Percentiles rank a stretch among this genome's conserved stretches.
phyloP scores from a whole-genome alignment of 371 early-diverging fungal genomes.

The Nosema muscidifuracis region DNA sequence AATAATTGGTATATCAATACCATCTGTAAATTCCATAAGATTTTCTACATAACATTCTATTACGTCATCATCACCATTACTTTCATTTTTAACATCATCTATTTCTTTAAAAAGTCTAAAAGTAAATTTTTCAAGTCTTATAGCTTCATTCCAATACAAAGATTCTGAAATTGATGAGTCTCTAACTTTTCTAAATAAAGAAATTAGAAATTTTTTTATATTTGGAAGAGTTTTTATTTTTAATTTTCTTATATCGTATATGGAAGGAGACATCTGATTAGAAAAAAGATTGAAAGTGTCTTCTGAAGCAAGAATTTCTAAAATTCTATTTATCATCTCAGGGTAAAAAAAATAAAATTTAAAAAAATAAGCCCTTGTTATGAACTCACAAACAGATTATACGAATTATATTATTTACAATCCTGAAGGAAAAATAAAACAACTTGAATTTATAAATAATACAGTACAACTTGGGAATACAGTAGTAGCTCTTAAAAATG shows the following conservation, averaged over 20 bases:
- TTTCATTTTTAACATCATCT: slow-evolving; percentile 25
- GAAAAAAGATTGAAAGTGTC: slow-evolving; percentile 44
- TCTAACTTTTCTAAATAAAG: slow-evolving; percentile 23
- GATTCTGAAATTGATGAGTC: slow-evolving; percentile 3
- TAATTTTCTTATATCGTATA: slow-evolving; percentile 17
- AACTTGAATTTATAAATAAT: slow-evolving; percentile 51
- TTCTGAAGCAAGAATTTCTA: slow-evolving; percentile 31
- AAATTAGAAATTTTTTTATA: slow-evolving; percentile 17
- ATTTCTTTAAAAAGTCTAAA: slow-evolving; percentile 39
- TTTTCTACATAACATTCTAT: slow-evolving; percentile 40
- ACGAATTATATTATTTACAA: slow-evolving; percentile 55
- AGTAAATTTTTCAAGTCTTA: slow-evolving; percentile 34
- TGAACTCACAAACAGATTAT: slow-evolving; percentile 53
- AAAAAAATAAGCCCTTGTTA: slow-evolving; percentile 1
- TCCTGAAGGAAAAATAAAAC: slow-evolving; percentile 61
- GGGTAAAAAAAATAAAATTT: background rate
- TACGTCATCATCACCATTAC: slow-evolving; percentile 28
- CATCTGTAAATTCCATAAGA: slow-evolving; percentile 40
- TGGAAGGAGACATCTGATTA: slow-evolving; percentile 6
- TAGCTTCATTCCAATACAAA: slow-evolving; percentile 30
- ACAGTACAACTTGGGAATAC: slow-evolving; percentile 59
- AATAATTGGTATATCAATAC: slow-evolving; percentile 26
- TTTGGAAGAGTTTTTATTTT: slow-evolving; percentile 17
- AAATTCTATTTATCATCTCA: slow-evolving; percentile 29
- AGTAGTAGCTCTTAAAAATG: slow-evolving; percentile 53